Evolutionary conservation across 2,329 filamentous ascomycete genomes (phyloP).

Genomic region (Aspergillus sp.): DNA sequence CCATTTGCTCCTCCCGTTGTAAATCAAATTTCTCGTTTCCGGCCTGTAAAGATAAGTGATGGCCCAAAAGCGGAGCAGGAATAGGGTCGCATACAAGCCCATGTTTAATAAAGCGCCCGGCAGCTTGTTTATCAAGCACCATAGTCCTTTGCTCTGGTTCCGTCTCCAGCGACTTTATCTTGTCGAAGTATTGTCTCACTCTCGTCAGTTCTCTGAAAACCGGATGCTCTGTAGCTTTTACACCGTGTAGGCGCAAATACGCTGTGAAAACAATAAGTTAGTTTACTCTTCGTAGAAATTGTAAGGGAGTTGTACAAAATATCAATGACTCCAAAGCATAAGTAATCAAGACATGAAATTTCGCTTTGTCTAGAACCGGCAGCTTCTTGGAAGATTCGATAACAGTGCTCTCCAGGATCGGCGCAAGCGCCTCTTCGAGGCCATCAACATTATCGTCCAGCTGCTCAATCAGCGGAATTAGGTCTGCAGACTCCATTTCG

Average conservation of each 20-base stretch:
- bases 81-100: conserved; percentile 61
- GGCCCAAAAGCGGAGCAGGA: background rate
- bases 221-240: conserved; percentile 78
- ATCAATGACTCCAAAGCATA: conserved; percentile 90
- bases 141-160: conserved; percentile 59
- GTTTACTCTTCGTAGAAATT: background rate
- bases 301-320: conserved; percentile 60
- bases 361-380: conserved; percentile 90
- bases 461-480: conserved; percentile 68
- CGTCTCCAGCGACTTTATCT: conserved; percentile 77
- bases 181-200: conserved; percentile 87
- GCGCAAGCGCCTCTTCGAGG: conserved; percentile 70
- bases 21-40: conserved; percentile 54
- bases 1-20: conserved; percentile 50
- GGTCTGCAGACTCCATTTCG: conserved; percentile 56
- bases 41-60: conserved; percentile 33
- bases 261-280: conserved; percentile 47
- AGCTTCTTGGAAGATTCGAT: conserved; percentile 71
- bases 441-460: conserved; percentile 78
- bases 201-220: conserved; percentile 83
- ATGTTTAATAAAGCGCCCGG: conserved; percentile 77
- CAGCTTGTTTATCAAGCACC: conserved; percentile 71
- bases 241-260: conserved; percentile 74
- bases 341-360: conserved; percentile 82
- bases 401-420: conserved; percentile 67